Conservation (phyloP, 2,329 filamentous ascomycete species). For the Epichloe hybrida region DNA sequence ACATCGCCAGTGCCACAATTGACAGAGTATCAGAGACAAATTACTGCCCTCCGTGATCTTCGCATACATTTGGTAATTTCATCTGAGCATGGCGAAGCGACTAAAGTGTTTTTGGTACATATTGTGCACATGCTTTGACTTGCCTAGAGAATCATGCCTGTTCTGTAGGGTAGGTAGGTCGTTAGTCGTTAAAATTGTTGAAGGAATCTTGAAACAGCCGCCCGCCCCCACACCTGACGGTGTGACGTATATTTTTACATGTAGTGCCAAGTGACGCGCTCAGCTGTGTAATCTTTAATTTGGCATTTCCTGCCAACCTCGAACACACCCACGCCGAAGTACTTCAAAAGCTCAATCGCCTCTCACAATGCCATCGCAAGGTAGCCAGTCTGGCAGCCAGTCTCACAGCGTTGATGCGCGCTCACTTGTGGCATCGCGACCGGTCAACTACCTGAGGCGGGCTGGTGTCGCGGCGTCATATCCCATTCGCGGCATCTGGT, state of each 20-base stretch:
- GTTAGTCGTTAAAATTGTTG: neutral
- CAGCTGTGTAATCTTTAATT: neutral
- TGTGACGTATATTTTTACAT: neutral
- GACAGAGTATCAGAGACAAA: no score
- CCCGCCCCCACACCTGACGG: neutral
- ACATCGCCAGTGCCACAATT: no score
- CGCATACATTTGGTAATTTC: no score
- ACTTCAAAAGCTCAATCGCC: neutral
- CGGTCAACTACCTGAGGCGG: slow-evolving; percentile 28
- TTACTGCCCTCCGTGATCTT: no score
- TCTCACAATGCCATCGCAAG: slow-evolving; percentile 4
- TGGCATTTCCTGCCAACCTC: neutral
- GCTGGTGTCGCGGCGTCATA: slow-evolving; percentile 37
- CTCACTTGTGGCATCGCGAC: slow-evolving; percentile 14
- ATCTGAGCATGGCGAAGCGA: no score
- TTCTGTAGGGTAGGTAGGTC: neutral
- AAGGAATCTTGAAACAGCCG: neutral
- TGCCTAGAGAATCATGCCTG: no score
- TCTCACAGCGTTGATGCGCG: slow-evolving; percentile 4
- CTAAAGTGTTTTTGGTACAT: no score
- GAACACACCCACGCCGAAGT: neutral
- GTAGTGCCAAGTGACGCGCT: neutral
- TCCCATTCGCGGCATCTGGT: slow-evolving; percentile 62
- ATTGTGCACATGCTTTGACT: no score
- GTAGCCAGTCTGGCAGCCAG: slow-evolving; percentile 3